phyloP scores from a whole-genome alignment of 2,329 filamentous ascomycete genomes.

The Chrysoporthe deuterocubensis region DNA sequence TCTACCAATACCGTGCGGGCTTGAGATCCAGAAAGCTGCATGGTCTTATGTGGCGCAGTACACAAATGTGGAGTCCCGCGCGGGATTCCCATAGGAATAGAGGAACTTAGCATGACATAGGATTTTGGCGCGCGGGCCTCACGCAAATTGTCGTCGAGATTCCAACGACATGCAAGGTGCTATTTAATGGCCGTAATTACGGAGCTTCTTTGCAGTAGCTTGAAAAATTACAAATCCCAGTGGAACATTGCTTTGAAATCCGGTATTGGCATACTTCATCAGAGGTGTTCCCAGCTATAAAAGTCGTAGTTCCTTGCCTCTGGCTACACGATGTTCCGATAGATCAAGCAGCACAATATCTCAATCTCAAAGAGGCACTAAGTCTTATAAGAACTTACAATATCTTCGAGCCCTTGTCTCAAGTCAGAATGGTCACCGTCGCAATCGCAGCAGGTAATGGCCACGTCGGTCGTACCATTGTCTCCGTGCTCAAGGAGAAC shows the following conservation, averaged over 20 bases:
- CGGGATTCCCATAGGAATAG: not conserved
- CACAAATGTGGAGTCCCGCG: not conserved
- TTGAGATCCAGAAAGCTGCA: not conserved
- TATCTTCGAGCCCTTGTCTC: not conserved
- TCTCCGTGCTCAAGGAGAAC: not conserved
- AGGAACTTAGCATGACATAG: not conserved
- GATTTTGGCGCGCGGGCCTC: not conserved
- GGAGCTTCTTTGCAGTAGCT: not conserved
- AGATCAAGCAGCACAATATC: not conserved
- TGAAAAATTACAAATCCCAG: not conserved
- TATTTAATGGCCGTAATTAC: not conserved
- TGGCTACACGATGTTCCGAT: not conserved
- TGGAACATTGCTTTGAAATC: not conserved
- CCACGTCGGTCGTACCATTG: not conserved
- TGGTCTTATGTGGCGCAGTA: not conserved
- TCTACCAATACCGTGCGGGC: not conserved
- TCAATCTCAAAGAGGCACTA: not conserved
- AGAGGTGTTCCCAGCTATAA: not conserved
- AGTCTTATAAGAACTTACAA: not conserved
- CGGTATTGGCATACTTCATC: not conserved
- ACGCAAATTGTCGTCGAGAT: not conserved
- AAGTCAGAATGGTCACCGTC: not conserved
- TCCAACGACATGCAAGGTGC: not conserved
- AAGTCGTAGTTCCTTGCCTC: not conserved
- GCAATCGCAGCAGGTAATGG: slow-evolving; percentile 3